Conservation (phyloP, 805 yeast species). For the Candida succiphila region DNA sequence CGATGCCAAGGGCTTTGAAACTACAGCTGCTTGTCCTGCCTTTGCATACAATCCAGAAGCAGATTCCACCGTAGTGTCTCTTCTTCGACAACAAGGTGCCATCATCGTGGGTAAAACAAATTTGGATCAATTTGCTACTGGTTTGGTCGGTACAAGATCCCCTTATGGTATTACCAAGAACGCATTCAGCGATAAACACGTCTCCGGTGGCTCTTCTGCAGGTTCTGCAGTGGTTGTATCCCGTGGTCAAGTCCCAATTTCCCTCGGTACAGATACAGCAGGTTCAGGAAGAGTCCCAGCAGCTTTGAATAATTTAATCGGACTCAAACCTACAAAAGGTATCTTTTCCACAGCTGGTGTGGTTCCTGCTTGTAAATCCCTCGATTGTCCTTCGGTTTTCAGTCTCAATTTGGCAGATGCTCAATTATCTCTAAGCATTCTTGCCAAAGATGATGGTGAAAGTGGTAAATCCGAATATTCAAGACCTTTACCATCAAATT, state of each 20-base stretch:
- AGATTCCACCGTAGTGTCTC: constrained; percentile 68
- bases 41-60: constrained; percentile 55
- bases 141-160: constrained; percentile 89
- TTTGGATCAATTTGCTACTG: constrained; percentile 96
- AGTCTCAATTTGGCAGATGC: constrained; percentile 75
- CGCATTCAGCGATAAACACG: constrained; percentile 67
- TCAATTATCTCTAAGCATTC: constrained; percentile 57
- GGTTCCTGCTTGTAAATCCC: constrained; percentile 94
- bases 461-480: constrained; percentile 81
- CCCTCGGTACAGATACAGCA: constrained; percentile 95
- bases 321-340: constrained; percentile 90
- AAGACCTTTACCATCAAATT: constrained; percentile 60
- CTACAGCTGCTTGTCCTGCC: constrained; percentile 95
- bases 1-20: constrained; percentile 70
- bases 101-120: constrained; percentile 90
- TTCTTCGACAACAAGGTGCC: constrained; percentile 85
- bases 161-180: constrained; percentile 89
- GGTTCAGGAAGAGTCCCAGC: constrained; percentile 99
- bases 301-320: constrained; percentile 81
- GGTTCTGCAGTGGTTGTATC: constrained; percentile 94
- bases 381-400: constrained; percentile 88
- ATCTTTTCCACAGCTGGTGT: constrained; percentile 81
- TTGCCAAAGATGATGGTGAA: constrained; percentile 60
- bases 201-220: constrained; percentile 92
- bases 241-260: constrained; percentile 78